Evolutionary conservation across 192 early-diverging fungal genomes (phyloP), one percentile per base, ranked within the genome.

Genomic region (Coemansia sp.): DNA sequence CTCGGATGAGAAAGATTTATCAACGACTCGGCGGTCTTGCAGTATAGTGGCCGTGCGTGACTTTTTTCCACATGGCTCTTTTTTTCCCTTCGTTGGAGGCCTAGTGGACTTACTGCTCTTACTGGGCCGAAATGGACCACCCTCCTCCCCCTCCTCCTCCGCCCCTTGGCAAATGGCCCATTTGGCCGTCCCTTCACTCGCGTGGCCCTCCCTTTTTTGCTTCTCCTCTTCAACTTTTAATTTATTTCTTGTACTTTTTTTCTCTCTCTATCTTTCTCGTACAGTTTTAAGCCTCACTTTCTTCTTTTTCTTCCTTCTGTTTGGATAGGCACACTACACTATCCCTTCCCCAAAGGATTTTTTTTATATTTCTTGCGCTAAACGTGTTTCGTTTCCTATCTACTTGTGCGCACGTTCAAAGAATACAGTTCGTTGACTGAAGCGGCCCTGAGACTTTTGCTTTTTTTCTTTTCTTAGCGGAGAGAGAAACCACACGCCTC

Each of bases 61-160:
- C 53, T 55, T 55, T 55, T 30, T 11, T 55, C 19, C 42, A 40
- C 21, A 55, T 55, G 53, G 53, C 28, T 61, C 55, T 23, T 39
- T 33, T 68, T 68, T 58, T 40, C 19, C 23, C 23, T 23, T 23
- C 23, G 23, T 43, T 16, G 44, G 58, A 33, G 57, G 2, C 17
- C 44, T 19, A 47, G 44, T 49, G 47, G 47, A 49, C 47, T 49
- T 53, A 58, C 55, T 58, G 55, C 55, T 19, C n/a, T 58, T 58
- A 19, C 55, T 58, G 55, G 30, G 55, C 55, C 55, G 32, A 17
- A 33, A 7, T 6, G 37, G 35, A 35, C 44, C 63, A 33, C 63
- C 46, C 63, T 30, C n/a, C 23, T 19, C 32, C 6, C 44, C 63
- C 49, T 43, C 46, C 35, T 38, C 19, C 35, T 35, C 21, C 37